A percentile compares a stretch with the other conserved stretches of the same genome.
phyloP scores from a whole-genome alignment of 176 grass and related monocot species.

The Musa troglodytarum region DNA sequence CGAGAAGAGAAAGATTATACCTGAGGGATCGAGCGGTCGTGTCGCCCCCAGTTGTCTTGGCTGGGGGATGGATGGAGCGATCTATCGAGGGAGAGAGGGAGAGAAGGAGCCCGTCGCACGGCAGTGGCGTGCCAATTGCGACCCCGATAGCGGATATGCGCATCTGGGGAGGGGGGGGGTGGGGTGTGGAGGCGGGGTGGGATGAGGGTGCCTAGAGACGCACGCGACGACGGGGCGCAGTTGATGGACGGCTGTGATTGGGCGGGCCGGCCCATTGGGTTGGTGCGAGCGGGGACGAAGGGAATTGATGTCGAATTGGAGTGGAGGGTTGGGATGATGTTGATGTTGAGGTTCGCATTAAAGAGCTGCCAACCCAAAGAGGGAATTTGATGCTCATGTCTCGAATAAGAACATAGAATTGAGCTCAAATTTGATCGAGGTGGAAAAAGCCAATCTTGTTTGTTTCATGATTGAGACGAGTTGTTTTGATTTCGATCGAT shows the following conservation, averaged over 20 bases:
- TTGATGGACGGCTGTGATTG: background rate
- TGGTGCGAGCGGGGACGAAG: background rate
- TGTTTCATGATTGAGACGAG: too few species aligned
- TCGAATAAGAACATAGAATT: background rate
- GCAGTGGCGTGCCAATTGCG: background rate
- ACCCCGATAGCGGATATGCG: constrained; percentile 2
- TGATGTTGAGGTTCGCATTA: background rate
- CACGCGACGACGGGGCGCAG: background rate
- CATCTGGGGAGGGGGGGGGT: background rate
- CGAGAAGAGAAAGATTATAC: background rate
- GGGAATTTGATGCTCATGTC: background rate
- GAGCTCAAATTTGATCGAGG: background rate
- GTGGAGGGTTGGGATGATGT: constrained; percentile 3
- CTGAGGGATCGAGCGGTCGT: background rate
- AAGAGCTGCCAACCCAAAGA: background rate
- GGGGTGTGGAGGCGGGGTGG: too few species aligned
- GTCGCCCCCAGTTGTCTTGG: background rate
- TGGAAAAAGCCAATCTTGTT: too few species aligned
- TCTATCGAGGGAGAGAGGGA: background rate
- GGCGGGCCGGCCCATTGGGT: background rate
- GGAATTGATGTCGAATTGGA: background rate
- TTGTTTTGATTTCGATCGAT: too few species aligned
- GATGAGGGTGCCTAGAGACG: background rate
- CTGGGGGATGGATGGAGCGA: background rate
- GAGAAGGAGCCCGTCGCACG: background rate